These are phyloP conservation scores for Fusarium albosuccineum DNA, from an alignment of 2,329 filamentous ascomycete species.

Conservation along the genomic window DNA sequence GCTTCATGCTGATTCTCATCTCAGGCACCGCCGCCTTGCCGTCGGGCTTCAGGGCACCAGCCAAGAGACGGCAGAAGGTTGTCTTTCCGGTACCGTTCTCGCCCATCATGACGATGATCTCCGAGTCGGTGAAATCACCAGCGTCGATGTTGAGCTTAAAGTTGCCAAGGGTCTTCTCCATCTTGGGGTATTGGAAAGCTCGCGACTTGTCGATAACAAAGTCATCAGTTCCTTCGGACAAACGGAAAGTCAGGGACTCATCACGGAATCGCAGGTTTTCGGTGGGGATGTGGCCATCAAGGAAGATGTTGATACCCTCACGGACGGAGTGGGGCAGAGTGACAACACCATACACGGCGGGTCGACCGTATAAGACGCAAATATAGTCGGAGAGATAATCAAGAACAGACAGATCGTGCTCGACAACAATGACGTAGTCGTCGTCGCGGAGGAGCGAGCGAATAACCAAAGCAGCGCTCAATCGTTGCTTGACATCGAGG, in stretches of 20 bases:
- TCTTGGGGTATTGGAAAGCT: slow-evolving; percentile 87
- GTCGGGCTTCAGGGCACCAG: slow-evolving; percentile 93
- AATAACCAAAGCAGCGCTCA: slow-evolving; percentile 91
- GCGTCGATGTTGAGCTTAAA: slow-evolving; percentile 87
- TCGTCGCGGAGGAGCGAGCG: slow-evolving; percentile 88
- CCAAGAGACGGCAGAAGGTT: slow-evolving; percentile 96
- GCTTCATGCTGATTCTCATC: slow-evolving; percentile 99
- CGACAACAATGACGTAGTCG: slow-evolving; percentile 98
- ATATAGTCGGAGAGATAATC: slow-evolving; percentile 99
- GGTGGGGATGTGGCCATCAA: slow-evolving; percentile 97
- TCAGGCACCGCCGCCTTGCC: slow-evolving; percentile 81
- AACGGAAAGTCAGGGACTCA: slow-evolving; percentile 95
- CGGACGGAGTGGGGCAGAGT: slow-evolving; percentile 95
- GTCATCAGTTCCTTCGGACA: slow-evolving; percentile 90
- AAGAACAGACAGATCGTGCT: slow-evolving; percentile 98
- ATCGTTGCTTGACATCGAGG: slow-evolving; percentile 98
- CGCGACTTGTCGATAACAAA: slow-evolving; percentile 86
- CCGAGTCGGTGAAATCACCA: slow-evolving; percentile 95
- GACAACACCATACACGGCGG: slow-evolving; percentile 97
- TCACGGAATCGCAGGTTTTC: slow-evolving; percentile 99
- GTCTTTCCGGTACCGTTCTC: slow-evolving; percentile 99
- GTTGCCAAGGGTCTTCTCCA: slow-evolving; percentile 92
- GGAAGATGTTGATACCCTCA: slow-evolving; percentile 99
- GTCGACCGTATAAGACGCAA: slow-evolving; percentile 95
- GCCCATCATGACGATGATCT: slow-evolving; percentile 99